These are phyloP conservation scores for Paraphoma chrysanthemicola DNA, from an alignment of 2,329 filamentous ascomycete genomes.

Conservation along the genomic window DNA sequence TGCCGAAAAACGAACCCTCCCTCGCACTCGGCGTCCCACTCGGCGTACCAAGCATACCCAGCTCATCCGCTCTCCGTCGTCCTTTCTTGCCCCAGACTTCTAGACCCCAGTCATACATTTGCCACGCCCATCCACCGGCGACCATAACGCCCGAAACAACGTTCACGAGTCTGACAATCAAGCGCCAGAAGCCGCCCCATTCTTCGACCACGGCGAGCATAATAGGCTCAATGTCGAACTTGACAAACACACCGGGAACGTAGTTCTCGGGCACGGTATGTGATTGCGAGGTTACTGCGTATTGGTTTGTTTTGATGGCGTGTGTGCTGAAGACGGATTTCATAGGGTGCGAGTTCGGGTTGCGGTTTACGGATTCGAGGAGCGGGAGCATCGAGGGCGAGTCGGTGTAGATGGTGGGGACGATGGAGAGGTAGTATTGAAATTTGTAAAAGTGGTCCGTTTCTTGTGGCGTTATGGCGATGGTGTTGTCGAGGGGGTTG, in stretches of 20 bases:
- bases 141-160: conserved; percentile 90
- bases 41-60: conserved; percentile 56
- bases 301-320: conserved; percentile 92
- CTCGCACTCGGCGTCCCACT: conserved; percentile 1
- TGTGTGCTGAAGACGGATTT: conserved; percentile 51
- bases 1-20: neutral
- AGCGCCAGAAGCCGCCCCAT: conserved; percentile 74
- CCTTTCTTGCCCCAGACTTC: conserved; percentile 57
- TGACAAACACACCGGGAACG: conserved; percentile 94
- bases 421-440: conserved; percentile 96
- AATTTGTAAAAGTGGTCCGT: conserved; percentile 87
- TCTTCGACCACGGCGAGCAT: conserved; percentile 84
- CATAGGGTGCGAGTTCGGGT: conserved; percentile 41
- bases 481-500: conserved; percentile 93
- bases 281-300: conserved; percentile 92
- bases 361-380: conserved; percentile 45
- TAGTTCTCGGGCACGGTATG: conserved; percentile 70
- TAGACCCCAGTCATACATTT: conserved; percentile 76
- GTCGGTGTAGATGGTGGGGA: conserved; percentile 86
- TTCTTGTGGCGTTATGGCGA: conserved; percentile 82
- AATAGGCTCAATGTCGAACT: conserved; percentile 98
- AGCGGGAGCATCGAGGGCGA: conserved; percentile 57
- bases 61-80: conserved; percentile 47
- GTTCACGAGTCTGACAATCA: conserved; percentile 86
- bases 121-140: conserved; percentile 91